phyloP scores from a whole-genome alignment of 202 grass and related monocot genomes.

The Panicum hallii region DNA sequence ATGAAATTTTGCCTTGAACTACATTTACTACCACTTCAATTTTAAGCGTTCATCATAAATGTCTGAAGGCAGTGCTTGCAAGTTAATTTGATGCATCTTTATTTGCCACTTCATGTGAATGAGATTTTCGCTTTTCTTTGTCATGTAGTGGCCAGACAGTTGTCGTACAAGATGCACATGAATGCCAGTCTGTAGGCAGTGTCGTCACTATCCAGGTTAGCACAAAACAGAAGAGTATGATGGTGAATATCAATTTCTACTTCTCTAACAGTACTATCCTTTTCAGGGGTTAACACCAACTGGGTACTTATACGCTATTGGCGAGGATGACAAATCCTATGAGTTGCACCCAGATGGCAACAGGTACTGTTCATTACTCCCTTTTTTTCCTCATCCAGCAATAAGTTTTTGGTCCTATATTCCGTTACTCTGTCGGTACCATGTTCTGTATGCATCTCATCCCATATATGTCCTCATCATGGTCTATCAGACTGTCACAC shows the following conservation, averaged over 20 bases:
- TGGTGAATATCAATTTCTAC: slow-evolving; percentile 1
- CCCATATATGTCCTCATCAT: background rate
- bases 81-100: background rate
- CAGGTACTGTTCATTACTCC: slow-evolving; percentile 49
- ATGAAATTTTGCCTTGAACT: background rate
- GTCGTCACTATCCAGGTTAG: slow-evolving; percentile 79
- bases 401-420: background rate
- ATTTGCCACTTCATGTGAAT: slow-evolving; percentile 23
- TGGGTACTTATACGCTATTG: slow-evolving; percentile 81
- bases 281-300: slow-evolving; percentile 74
- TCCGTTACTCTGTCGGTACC: background rate
- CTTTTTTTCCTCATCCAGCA: background rate
- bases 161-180: slow-evolving; percentile 64
- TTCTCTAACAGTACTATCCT: slow-evolving; percentile 16
- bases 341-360: slow-evolving; percentile 95
- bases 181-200: slow-evolving; percentile 49
- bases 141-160: slow-evolving; percentile 85
- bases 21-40: background rate
- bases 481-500: background rate
- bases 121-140: background rate
- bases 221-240: background rate
- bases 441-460: slow-evolving; percentile 8
- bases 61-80: background rate
- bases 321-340: slow-evolving; percentile 63
- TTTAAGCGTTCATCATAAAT: background rate